Evolutionary conservation across 2,329 filamentous ascomycete genomes (phyloP), one percentile per base, ranked within the genome.

Genomic region (Helotiales sp.): DNA sequence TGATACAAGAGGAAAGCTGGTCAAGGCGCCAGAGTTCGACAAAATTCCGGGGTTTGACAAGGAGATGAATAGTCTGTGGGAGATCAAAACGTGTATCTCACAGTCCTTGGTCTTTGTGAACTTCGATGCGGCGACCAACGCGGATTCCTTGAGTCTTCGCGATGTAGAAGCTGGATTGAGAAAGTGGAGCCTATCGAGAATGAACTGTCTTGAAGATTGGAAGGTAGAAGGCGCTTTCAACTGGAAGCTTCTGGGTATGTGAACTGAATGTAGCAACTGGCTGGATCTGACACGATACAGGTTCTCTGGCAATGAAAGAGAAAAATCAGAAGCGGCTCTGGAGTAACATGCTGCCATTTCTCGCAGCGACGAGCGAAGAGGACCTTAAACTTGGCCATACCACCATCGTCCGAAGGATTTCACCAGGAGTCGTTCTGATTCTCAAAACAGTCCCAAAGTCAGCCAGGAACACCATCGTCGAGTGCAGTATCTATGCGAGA

Each of bases 1-100:
- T 63, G 69, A 75, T 26, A 74, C 72, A 0, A 71, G 59, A 60
- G 75, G 75, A 34, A 73, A 72, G 45, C 43, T 76, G 49, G 70
- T 72, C 62, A 76, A 75, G 57, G 75, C 75, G 1, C 75, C 75
- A 1, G 74, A 76, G 40, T 76, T 75, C 63, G 74, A 76, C 8
- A 71, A 69, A 34, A 68, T 75, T 3, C 57, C 66, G 24, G 74
- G 69, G 10, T 76, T 76, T 61, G 70, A 75, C 37, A 76, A 75
- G 57, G 61, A 64, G 7, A 52, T 67, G 47, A 75, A 75, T 59
- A 65, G 70, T 6, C 37, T 76, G 5, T 76, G 74, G 74, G 71
- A 74, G 64, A 50, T 76, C 4, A 69, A 68, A 45, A 69, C 61
- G 5, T 55, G 69, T 20, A 52, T 73, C 7, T 52, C 43, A 20